These are phyloP conservation scores for Venturia asperata DNA, from an alignment of 2,329 filamentous ascomycete genomes.

Conservation along the genomic window DNA sequence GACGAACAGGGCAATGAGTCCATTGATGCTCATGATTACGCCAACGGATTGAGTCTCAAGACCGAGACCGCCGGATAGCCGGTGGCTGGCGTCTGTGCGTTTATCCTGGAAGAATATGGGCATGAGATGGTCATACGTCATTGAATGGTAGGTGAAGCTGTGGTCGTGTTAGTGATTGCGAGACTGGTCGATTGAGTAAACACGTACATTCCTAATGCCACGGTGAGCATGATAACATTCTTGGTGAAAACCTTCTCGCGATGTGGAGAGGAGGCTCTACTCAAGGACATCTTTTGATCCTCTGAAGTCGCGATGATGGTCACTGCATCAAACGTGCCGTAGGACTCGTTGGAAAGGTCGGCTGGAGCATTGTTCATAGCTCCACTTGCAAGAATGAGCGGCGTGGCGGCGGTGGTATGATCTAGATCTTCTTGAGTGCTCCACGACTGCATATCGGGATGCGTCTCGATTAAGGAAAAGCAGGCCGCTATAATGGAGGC, in stretches of 20 bases:
- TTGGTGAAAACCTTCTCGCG: constrained; percentile 48
- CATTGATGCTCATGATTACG: constrained; percentile 61
- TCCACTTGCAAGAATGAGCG: constrained; percentile 67
- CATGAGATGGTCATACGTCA: constrained; percentile 87
- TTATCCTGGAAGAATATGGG: constrained; percentile 90
- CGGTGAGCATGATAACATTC: constrained; percentile 65
- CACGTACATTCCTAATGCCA: constrained; percentile 67
- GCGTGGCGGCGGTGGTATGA: constrained; percentile 54
- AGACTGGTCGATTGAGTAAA: background rate
- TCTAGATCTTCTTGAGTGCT: constrained; percentile 34
- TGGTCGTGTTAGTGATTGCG: background rate
- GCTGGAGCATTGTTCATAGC: constrained; percentile 65
- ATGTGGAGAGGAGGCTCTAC: constrained; percentile 35
- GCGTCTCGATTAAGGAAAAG: constrained; percentile 77
- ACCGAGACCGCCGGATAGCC: constrained; percentile 55
- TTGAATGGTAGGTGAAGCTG: constrained; percentile 80
- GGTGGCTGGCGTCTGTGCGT: constrained; percentile 32
- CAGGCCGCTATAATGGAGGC: constrained; percentile 75
- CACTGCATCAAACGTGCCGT: constrained; percentile 62
- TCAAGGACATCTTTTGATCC: constrained; percentile 31
- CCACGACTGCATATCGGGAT: constrained; percentile 67
- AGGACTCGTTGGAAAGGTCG: constrained; percentile 69
- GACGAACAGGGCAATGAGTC: constrained; percentile 63
- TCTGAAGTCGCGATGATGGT: constrained; percentile 46
- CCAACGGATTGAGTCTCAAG: constrained; percentile 60